Evolutionary conservation across 2,329 filamentous ascomycete species (phyloP), one percentile per base, ranked within the genome.

Genomic region (Gyromitra esculenta): DNA sequence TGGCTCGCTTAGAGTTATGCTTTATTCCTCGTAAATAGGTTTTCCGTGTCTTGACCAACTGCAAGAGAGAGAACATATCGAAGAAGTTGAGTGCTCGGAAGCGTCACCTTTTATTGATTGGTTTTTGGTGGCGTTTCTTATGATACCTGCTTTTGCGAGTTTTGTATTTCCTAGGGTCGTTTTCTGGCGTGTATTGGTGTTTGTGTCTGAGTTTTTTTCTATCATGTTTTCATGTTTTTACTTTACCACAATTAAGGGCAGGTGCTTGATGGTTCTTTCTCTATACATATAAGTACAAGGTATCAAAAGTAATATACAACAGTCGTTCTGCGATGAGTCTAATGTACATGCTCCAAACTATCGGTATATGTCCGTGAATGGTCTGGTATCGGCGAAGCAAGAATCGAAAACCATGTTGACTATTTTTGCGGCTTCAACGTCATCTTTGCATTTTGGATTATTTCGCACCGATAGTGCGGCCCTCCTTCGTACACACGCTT

Each of bases 331-430:
- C 6, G 21, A 65, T 21, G 15, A 4, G 31, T 56, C 21, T 31
- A 43, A 31, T 18, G 13, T 21, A 15, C 13, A 13, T 45, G 1
- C 52, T 52, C 7, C 9, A 37, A 37, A 31, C 66, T 75, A 75
- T 83, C 93, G 90, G 84, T 97, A 99, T 68, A 99, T 94, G 83
- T 98, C 95, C 83, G 98, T 94, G 84, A 99, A 99, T 1, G 96
- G 96, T 82, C 96, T 87, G 2, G 95, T 98, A 84, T 99, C 96
- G 66, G 89, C 86, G 83, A 97, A 99, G 84, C 96, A 99, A 81
- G 94, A 97, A 80, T 97, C 94, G 93, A 95, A 99, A n/a, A 99
- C 96, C 84, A 97, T 91, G 84, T 98, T 96, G 74, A 99, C 93
- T 35, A 96, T 90, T 85, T 92, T 93, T 66, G 89, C 88, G 2